Evolutionary conservation across 2,329 filamentous ascomycete species (phyloP).

Genomic region (Teratosphaeria viscida): DNA sequence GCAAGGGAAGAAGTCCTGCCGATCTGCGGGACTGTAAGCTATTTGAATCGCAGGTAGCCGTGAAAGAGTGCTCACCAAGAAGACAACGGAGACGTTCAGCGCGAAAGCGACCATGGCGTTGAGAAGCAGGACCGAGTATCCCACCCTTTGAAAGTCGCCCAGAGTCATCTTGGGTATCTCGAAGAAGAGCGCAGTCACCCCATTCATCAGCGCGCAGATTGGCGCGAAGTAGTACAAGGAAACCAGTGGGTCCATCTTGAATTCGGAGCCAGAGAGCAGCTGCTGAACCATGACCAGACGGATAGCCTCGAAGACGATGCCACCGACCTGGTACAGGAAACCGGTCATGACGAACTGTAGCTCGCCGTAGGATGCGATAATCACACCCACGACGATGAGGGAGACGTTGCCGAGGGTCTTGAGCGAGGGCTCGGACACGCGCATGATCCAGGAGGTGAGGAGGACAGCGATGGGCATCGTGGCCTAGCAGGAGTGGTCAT

Average conservation of each 20-base stretch:
- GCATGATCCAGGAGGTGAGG: constrained; percentile 77
- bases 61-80: constrained; percentile 52
- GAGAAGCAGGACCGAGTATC: constrained; percentile 58
- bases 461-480: constrained; percentile 92
- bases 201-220: constrained; percentile 74
- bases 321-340: constrained; percentile 67
- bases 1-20: constrained; percentile 80
- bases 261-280: constrained; percentile 69
- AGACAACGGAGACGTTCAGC: constrained; percentile 76
- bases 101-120: constrained; percentile 72
- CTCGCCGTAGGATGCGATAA: constrained; percentile 90
- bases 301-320: constrained; percentile 72
- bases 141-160: constrained; percentile 62
- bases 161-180: constrained; percentile 62
- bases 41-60: background rate
- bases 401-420: constrained; percentile 88
- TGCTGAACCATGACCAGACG: constrained; percentile 78
- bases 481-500: constrained; percentile 46
- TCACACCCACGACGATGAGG: constrained; percentile 85
- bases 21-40: constrained; percentile 45
- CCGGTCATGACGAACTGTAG: constrained; percentile 81
- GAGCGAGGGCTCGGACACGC: constrained; percentile 71
- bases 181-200: constrained; percentile 59
- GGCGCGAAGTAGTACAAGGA: constrained; percentile 87
- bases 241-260: constrained; percentile 85